Evolutionary conservation across 192 early-diverging fungal species (phyloP).

Genomic region (Coemansia sp.): DNA sequence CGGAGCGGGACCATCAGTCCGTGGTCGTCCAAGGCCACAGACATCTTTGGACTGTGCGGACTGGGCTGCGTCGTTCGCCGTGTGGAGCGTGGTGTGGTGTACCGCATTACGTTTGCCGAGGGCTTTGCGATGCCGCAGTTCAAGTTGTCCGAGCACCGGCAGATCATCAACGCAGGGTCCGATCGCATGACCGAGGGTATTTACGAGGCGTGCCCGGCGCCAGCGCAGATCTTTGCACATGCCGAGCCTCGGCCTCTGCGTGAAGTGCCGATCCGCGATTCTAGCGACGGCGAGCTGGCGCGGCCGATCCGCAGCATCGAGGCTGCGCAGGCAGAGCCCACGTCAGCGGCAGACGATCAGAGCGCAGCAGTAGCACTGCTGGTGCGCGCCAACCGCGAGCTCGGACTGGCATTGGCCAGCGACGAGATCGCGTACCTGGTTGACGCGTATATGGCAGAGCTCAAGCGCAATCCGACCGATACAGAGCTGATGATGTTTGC

Average conservation of each 20-base stretch:
- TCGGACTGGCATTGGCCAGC: slow-evolving; percentile 91
- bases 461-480: slow-evolving; percentile 91
- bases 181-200: slow-evolving; percentile 97
- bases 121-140: slow-evolving; percentile 14
- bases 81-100: slow-evolving; percentile 88
- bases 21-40: slow-evolving; percentile 99
- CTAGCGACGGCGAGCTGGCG: slow-evolving; percentile 10
- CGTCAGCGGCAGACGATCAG: background rate
- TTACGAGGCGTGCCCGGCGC: slow-evolving; percentile 62
- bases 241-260: slow-evolving; percentile 62
- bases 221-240: slow-evolving; percentile 69
- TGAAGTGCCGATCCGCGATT: slow-evolving; percentile 55
- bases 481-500: slow-evolving; percentile 99
- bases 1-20: slow-evolving; percentile 96
- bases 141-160: slow-evolving; percentile 54
- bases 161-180: slow-evolving; percentile 57
- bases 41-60: slow-evolving; percentile 92
- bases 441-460: slow-evolving; percentile 67
- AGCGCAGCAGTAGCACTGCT: slow-evolving; percentile 58
- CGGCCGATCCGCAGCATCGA: slow-evolving; percentile 35
- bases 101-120: slow-evolving; percentile 58
- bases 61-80: slow-evolving; percentile 68
- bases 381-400: slow-evolving; percentile 76
- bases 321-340: background rate
- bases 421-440: slow-evolving; percentile 98